phyloP scores from a whole-genome alignment of 257 asterid species.

The Buddleja alternifolia region DNA sequence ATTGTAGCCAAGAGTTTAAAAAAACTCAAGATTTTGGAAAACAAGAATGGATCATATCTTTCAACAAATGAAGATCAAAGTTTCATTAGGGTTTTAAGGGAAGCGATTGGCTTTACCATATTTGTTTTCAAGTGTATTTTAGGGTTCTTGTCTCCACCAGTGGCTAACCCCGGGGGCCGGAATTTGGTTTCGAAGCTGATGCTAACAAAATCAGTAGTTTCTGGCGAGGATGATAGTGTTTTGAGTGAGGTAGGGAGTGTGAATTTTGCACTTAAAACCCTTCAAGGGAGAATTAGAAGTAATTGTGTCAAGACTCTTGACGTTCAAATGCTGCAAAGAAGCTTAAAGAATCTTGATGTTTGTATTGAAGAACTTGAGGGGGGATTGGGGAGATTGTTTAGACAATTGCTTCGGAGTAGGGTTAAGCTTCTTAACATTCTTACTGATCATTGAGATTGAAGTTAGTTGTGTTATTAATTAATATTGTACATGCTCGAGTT shows the following conservation, averaged over 20 bases:
- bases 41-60: slow-evolving; percentile 13
- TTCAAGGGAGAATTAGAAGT: neutral
- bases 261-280: slow-evolving; percentile 23
- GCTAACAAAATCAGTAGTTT: slow-evolving; percentile 30
- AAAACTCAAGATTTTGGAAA: slow-evolving; percentile 41
- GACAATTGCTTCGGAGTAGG: slow-evolving; percentile 22
- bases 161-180: slow-evolving; percentile 30
- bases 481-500: too few relatives aligned
- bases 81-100: slow-evolving; percentile 11
- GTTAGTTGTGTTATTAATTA: too few relatives aligned
- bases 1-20: slow-evolving; percentile 35
- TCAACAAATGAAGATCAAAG: neutral
- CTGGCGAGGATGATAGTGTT: neutral
- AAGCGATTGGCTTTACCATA: slow-evolving; percentile 15
- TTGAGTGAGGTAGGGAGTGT: slow-evolving; percentile 41
- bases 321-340: neutral
- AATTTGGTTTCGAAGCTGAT: slow-evolving; percentile 41
- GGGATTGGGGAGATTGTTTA: slow-evolving; percentile 23
- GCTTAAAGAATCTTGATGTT: slow-evolving; percentile 14
- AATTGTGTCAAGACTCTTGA: neutral
- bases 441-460: neutral
- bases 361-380: slow-evolving; percentile 23
- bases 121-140: slow-evolving; percentile 34
- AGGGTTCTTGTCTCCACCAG: slow-evolving; percentile 34
- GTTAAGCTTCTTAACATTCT: slow-evolving; percentile 27